These are phyloP conservation scores for Crotalaria pallida DNA, from an alignment of 306 rosid species.

Conservation along the genomic window DNA sequence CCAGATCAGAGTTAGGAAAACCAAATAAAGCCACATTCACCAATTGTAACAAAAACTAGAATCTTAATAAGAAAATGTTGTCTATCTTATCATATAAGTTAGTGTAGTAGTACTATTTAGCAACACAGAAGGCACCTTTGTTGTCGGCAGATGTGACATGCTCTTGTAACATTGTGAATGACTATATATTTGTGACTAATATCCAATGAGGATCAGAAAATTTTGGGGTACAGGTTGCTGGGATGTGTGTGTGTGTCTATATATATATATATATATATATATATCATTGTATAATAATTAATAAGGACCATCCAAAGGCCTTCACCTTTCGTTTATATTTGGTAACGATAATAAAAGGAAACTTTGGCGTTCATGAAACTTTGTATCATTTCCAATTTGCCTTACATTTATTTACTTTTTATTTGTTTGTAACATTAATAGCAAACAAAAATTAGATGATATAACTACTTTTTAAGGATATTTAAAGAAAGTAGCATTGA, in stretches of 20 bases:
- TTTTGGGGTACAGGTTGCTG: slow-evolving; percentile 75
- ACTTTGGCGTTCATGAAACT: neutral
- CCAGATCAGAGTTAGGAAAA: slow-evolving; percentile 21
- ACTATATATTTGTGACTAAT: slow-evolving; percentile 18
- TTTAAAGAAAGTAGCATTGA: too few species aligned
- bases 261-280: too few species aligned
- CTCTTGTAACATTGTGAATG: slow-evolving; percentile 16
- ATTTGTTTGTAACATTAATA: too few species aligned
- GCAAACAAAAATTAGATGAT: too few species aligned
- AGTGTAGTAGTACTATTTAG: slow-evolving; percentile 20
- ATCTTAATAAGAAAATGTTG: slow-evolving; percentile 30
- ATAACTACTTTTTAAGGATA: too few species aligned
- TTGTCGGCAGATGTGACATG: slow-evolving; percentile 20
- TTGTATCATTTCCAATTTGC: neutral
- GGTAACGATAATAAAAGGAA: slow-evolving; percentile 1
- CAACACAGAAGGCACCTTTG: slow-evolving; percentile 23
- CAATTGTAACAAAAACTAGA: slow-evolving; percentile 30
- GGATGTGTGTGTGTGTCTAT: too few species aligned
- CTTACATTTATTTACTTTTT: neutral
- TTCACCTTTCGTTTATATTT: slow-evolving; percentile 31
- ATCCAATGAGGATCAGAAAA: slow-evolving; percentile 16
- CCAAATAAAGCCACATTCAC: slow-evolving; percentile 36
- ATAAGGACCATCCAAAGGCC: slow-evolving; percentile 67
- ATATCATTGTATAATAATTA: slow-evolving; percentile 49
- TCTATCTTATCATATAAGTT: slow-evolving; percentile 12